phyloP scores from a whole-genome alignment of 1,284 basidiomycete genomes.

The Puccinia coronata region DNA sequence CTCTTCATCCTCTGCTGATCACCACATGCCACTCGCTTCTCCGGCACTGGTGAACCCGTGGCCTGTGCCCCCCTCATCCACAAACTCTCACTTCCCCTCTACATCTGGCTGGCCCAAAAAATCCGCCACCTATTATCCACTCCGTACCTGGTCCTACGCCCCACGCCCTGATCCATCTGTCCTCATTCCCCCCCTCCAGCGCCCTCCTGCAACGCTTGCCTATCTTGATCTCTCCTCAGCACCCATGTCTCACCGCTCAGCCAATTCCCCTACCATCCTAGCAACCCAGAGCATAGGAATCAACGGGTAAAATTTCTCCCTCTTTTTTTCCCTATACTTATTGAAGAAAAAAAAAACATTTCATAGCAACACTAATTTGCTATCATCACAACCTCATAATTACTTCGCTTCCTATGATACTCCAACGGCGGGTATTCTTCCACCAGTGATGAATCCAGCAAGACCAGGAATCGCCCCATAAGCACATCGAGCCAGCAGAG shows the following conservation, averaged over 20 bases:
- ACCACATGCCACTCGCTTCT: not conserved
- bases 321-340: not conserved
- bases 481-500: not conserved
- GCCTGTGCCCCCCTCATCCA: slow-evolving; percentile 20
- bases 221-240: slow-evolving; percentile 6
- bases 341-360: not conserved
- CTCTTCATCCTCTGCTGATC: not conserved
- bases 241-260: not conserved
- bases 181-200: not conserved
- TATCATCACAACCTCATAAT: not conserved
- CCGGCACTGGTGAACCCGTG: not conserved
- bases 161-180: not conserved
- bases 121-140: slow-evolving; percentile 14
- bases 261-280: not conserved
- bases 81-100: not conserved
- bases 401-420: not conserved
- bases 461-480: not conserved
- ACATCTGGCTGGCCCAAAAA: not conserved
- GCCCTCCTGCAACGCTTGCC: slow-evolving; percentile 1
- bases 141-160: slow-evolving; percentile 16
- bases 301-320: not conserved
- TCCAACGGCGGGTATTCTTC: not conserved
- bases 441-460: not conserved
- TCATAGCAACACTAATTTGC: too few relatives aligned
- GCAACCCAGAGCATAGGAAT: not conserved